Conservation (phyloP, 345 rosid genomes). For the Gossypium thurberi region DNA sequence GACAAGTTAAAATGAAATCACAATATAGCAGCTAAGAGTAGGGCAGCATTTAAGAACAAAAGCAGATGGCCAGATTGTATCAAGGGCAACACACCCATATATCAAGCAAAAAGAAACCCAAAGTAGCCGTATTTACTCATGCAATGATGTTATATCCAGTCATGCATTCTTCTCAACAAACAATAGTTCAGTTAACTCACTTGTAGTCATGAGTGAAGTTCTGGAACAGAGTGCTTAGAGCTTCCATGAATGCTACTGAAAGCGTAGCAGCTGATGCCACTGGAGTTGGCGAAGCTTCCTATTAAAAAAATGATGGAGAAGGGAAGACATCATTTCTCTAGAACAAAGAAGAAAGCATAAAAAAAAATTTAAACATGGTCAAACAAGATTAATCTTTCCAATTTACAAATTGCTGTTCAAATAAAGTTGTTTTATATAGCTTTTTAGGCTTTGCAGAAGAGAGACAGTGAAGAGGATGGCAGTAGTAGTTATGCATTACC, state of each 20-base stretch:
- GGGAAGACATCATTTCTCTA: not conserved
- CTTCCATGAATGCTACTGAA: conserved; percentile 98
- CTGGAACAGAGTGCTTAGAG: conserved; percentile 74
- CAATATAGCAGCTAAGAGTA: not conserved
- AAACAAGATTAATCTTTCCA: not conserved
- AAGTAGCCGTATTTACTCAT: not conserved
- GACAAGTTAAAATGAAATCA: conserved; percentile 2
- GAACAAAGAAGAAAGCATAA: not conserved
- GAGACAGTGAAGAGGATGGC: not conserved
- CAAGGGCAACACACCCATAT: not conserved
- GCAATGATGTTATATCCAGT: conserved; percentile 6
- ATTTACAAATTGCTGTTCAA: not conserved
- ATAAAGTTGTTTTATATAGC: not conserved
- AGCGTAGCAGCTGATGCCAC: conserved; percentile 95
- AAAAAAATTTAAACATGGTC: not conserved
- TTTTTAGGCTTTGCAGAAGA: not conserved
- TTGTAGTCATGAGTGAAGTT: conserved; percentile 75
- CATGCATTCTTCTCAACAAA: conserved; percentile 7
- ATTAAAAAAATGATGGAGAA: conserved; percentile 16
- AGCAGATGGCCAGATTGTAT: not conserved
- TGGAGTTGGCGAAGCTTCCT: conserved; percentile 92
- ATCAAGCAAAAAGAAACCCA: conserved; percentile 5
- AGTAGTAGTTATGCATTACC: not conserved
- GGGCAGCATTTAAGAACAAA: not conserved
- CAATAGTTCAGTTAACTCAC: conserved; percentile 36